Evolutionary conservation across 2,329 filamentous ascomycete species (phyloP).

Genomic region (Exophiala sideris): DNA sequence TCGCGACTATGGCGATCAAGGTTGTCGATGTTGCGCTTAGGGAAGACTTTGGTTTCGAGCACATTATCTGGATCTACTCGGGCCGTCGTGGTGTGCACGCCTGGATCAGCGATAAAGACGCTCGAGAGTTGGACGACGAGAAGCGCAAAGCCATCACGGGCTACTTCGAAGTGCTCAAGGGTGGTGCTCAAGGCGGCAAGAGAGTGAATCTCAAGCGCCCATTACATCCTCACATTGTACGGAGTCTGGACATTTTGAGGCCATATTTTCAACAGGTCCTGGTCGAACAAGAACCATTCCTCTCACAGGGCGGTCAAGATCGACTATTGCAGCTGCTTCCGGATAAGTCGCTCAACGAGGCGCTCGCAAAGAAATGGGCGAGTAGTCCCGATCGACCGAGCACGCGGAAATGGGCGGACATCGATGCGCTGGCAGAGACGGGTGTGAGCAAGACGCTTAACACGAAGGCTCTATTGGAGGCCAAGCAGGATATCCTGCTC

Average conservation of each 20-base stretch:
- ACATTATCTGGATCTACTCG: conserved; percentile 98
- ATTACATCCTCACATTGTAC: conserved; percentile 81
- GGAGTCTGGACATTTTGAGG: conserved; percentile 81
- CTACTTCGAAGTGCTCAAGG: conserved; percentile 86
- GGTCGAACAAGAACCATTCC: conserved; percentile 81
- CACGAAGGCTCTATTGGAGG: conserved; percentile 69
- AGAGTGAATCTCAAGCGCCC: conserved; percentile 80
- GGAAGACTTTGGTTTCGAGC: conserved; percentile 93
- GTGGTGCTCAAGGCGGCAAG: conserved; percentile 80
- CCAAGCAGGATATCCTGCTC: conserved; percentile 92
- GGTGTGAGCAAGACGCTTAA: conserved; percentile 72
- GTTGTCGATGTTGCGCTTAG: conserved; percentile 81
- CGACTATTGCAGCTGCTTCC: conserved; percentile 81
- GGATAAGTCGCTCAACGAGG: conserved; percentile 71
- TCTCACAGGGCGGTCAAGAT: conserved; percentile 64
- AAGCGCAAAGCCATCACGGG: conserved; percentile 80
- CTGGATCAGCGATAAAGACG: conserved; percentile 92
- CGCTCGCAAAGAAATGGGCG: conserved; percentile 86
- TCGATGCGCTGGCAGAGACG: conserved; percentile 77
- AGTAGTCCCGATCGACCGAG: conserved; percentile 74
- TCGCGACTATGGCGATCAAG: conserved; percentile 97
- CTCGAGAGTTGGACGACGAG: conserved; percentile 78
- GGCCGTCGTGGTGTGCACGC: conserved; percentile 94
- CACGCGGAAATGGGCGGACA: conserved; percentile 86
- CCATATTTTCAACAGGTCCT: conserved; percentile 85